Percentiles rank a stretch among this genome's conserved stretches.
Evolutionary conservation across 345 rosid genomes (phyloP).

Genomic region (Sonneratia caseolaris): DNA sequence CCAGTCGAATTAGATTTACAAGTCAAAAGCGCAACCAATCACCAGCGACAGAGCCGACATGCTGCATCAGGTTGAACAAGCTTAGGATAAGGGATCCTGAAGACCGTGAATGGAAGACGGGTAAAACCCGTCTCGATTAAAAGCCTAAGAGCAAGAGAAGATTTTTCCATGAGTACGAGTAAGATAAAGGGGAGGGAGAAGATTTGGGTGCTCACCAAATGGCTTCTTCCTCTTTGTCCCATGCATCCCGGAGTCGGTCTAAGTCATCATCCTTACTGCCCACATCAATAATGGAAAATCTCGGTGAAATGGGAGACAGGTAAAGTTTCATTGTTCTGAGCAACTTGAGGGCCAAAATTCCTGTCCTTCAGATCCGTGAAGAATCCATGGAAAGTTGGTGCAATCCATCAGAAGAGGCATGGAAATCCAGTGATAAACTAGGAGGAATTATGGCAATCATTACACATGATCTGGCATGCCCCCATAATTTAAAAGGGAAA

Average conservation of each 20-base stretch:
- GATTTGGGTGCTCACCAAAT: conserved; percentile 18
- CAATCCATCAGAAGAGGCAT: not conserved
- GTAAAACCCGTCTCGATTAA: not conserved
- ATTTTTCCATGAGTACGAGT: too few species aligned
- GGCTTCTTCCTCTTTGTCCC: conserved; percentile 31
- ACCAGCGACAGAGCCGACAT: too few species aligned
- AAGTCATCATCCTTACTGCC: conserved; percentile 5
- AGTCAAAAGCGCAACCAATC: too few species aligned
- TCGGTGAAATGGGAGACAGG: not conserved
- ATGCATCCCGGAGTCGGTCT: conserved; percentile 5
- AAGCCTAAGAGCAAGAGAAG: not conserved
- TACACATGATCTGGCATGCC: not conserved
- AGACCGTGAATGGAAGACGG: too few species aligned
- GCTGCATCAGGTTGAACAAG: too few species aligned
- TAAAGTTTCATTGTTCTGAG: not conserved
- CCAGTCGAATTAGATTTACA: too few species aligned
- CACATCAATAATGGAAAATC: conserved; percentile 1
- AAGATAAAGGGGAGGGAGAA: conserved; percentile 13
- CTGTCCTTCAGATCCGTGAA: too few species aligned
- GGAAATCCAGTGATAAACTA: not conserved
- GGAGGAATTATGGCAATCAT: not conserved
- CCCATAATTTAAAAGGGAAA: not conserved
- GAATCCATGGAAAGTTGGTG: not conserved
- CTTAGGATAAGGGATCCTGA: too few species aligned
- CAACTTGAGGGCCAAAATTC: not conserved